Evolutionary conservation across 768 basidiomycete species (phyloP), one percentile per base, ranked within the genome.

Genomic region (Rhodocollybia butyracea): DNA sequence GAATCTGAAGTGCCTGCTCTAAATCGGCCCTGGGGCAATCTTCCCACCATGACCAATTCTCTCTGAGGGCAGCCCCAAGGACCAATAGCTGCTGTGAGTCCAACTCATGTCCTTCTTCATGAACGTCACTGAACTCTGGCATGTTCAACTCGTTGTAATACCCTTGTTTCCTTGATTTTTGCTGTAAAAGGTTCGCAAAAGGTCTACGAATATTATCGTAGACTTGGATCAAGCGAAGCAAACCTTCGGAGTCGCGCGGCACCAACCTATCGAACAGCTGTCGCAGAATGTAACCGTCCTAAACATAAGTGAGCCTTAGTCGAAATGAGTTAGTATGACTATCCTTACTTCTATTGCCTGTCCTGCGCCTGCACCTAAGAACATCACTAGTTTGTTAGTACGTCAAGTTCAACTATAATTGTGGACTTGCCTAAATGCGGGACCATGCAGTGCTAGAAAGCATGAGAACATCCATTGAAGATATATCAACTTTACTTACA

Each of bases 201-300:
- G 70, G 70, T 8, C 66, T 64, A 17, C 70, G 62, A 11, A 71
- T 21, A n/a, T 57, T 61, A 46, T 73, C 62, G 36, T 69, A 71
- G 22, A 66, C 55, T 7, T 56, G 54, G 34, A 71, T 59, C 2
- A 76, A 61, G 39, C 58, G 58, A 2, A 66, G 26, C 22, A 34
- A 26, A 3, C 26, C 22, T 26, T 34, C 29, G 46, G 48, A 36
- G 24, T 36, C 43, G 27, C 46, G 26, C 54, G 63, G 13, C 26
- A 42, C 30, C 15, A 45, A n/a, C 26, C 72, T 66, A 24, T 43
- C 54, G 5, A 69, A 41, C n/a, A 50, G 31, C 10, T 34, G 29
- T 26, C 56, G 70, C 11, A 76, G 63, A 42, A 76, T 64, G 54
- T 71, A 74, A 0, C 70, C 70, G 52, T 75, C 73, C 73, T 76